Evolutionary conservation across 495 filamentous ascomycete genomes (phyloP).

Genomic region (Penicillium psychrofluorescens): DNA sequence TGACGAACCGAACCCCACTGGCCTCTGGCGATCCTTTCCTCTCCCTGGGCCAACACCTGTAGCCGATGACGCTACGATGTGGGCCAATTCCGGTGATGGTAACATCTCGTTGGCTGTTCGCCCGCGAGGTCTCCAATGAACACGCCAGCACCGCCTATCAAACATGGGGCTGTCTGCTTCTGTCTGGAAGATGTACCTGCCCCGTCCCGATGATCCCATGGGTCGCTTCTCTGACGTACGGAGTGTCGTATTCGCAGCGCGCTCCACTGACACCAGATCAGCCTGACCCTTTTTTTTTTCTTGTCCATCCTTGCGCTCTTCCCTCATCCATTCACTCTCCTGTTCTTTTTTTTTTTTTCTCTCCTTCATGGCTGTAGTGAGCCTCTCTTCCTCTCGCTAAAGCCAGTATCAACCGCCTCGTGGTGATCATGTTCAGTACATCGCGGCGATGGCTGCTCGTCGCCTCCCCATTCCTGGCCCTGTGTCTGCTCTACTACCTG

Average conservation of each 20-base stretch:
- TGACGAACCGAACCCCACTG: background rate
- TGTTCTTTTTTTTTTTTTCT: background rate
- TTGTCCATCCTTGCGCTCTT: background rate
- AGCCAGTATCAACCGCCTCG: background rate
- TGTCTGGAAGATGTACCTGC: slow-evolving; percentile 8
- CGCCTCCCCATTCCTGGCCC: slow-evolving; percentile 16
- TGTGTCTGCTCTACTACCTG: slow-evolving; percentile 13
- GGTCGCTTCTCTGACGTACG: slow-evolving; percentile 10
- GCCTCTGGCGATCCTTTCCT: slow-evolving; percentile 15
- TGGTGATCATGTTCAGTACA: slow-evolving; percentile 16
- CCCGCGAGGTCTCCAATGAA: slow-evolving; percentile 17
- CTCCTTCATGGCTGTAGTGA: background rate
- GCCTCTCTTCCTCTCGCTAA: background rate
- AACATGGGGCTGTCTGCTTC: background rate
- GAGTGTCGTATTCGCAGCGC: slow-evolving; percentile 3
- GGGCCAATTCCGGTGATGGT: no score
- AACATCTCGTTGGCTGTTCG: slow-evolving; percentile 16
- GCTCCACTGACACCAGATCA: background rate
- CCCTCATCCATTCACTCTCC: background rate
- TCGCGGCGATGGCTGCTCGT: slow-evolving; percentile 23
- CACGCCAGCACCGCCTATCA: slow-evolving; percentile 14
- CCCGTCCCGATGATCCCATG: slow-evolving; percentile 8
- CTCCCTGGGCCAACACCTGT: slow-evolving; percentile 8
- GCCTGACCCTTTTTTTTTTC: slow-evolving; percentile 10
- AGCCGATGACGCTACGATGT: slow-evolving; percentile 16